phyloP scores from a whole-genome alignment of 2,329 filamentous ascomycete species.

The Fusarium foetens region DNA sequence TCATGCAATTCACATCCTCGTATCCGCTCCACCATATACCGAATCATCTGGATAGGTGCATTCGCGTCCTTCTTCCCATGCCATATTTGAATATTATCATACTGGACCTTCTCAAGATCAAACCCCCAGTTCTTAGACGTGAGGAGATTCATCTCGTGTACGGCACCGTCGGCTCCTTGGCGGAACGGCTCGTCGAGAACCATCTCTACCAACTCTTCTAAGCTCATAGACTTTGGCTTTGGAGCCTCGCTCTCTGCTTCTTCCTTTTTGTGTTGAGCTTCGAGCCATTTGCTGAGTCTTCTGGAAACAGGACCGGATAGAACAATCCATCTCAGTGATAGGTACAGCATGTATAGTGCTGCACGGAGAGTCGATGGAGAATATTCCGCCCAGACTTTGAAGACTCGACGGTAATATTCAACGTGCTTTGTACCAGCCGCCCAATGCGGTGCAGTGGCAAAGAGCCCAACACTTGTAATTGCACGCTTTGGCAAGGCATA shows the following conservation, averaged over 20 bases:
- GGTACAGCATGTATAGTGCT: conserved; percentile 6
- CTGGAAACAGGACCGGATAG: neutral
- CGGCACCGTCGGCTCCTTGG: conserved; percentile 41
- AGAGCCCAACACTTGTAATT: conserved; percentile 51
- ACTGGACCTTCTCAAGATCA: conserved; percentile 43
- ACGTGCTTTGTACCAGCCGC: conserved; percentile 47
- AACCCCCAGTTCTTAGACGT: conserved; percentile 46
- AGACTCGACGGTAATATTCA: conserved; percentile 34
- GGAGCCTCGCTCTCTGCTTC: neutral
- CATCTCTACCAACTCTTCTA: conserved; percentile 42
- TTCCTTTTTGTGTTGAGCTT: conserved; percentile 11
- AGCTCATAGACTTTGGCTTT: conserved; percentile 22
- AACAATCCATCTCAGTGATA: conserved; percentile 15
- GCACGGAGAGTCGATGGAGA: conserved; percentile 41
- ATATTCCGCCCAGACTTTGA: conserved; percentile 29
- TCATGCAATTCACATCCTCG: conserved; percentile 48
- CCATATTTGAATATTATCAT: conserved; percentile 46
- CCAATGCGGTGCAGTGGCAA: conserved; percentile 52
- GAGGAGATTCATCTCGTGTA: conserved; percentile 47
- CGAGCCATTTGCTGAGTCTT: conserved; percentile 26
- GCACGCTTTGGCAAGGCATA: conserved; percentile 42
- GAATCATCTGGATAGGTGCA: conserved; percentile 47
- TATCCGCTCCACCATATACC: conserved; percentile 51
- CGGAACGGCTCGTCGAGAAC: conserved; percentile 46
- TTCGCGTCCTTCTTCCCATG: conserved; percentile 49